Evolutionary conservation across 257 asterid genomes (phyloP), one percentile per base, ranked within the genome.

Genomic region (Fraxinus quadrangulata): DNA sequence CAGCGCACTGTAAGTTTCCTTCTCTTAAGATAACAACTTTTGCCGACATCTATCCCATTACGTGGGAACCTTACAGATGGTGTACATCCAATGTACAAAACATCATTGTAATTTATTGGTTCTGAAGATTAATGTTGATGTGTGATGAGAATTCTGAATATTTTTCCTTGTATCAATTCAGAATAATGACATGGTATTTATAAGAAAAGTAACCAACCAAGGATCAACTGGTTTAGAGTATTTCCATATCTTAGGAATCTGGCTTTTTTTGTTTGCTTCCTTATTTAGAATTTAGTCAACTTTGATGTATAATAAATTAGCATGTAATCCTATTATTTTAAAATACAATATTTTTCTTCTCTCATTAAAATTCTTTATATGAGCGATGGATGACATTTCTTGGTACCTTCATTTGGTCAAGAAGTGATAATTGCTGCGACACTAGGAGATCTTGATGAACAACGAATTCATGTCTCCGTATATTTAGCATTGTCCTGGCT

Each of bases 1-100:
- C 98, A 94, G 90, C 93, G 98, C 47, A 94, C 98, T 42, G 98
- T 94, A 90, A 89, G 97, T 90, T 68, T 84, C 82, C 71, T 51
- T 67, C 72, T 81, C 2, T 72, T 81, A 81, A 47, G 31, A 26
- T 61, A 71, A 61, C 74, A 36, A 16, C 47, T 45, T 59, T 9
- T 61, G 75, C 61, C 67, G 71, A 70, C 79, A 67, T 54, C 69
- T 66, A 76, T 78, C 17, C 77, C 10, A 37, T 67, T 70, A 12
- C 75, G 19, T 21, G 75, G 45, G 59, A 59, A 36, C 23, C 66
- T 78, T 49, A 12, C 59, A 11, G 36, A 12, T 11, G 36, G 28
- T 59, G 67, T 59, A n/a, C 67, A 59, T 59, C 13, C 28, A 59
- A 59, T 26, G 69, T 63, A 11, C 69, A 10, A 10, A 63, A 63